Evolutionary conservation across 495 filamentous ascomycete genomes (phyloP), one percentile per base, ranked within the genome.

Genomic region (Recurvomyces mirabilis): DNA sequence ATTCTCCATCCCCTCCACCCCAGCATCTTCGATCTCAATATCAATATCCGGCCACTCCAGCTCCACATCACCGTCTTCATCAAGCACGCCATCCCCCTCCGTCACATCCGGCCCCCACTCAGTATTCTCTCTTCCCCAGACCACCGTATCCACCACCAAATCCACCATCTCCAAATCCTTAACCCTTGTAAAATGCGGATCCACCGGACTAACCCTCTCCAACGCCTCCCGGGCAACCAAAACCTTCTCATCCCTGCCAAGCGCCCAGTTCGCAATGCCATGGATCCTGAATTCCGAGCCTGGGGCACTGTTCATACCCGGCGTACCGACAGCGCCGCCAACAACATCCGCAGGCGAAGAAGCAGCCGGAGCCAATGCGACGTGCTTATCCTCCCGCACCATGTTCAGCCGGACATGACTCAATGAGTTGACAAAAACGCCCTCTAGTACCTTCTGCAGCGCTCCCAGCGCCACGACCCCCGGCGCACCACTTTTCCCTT

Each of bases 161-260:
- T 93, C 87, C 46, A 86, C 65, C 54, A 81, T 70, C 19, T 78
- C 63, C 19, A 73, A 62, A 61, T 94, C 86, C 35, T 80, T 73
- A 19, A 87, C 64, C 23, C 84, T 74, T 17, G 80, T 83, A 57
- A 95, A 95, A 30, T 85, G 74, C 11, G 86, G 82, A 64, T 95
- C 91, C 29, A 73, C 72, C 2, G 75, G 74, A 57, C 77, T 72
- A 38, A 81, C 73, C 38, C 81, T 78, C 47, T 78, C 76, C 38
- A 93, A 72, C 26, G 84, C 72, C 25, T 87, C 77, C 19, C 81
- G 72, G n/a, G 77, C 68, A 43, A 98, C 68, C 56, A 86, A 84
- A 42, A 95, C 75, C 56, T 80, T 86, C 65, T 98, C 91, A 53
- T 94, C 87, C 45, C 84, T 81, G 7, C 91, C 91, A 1, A 98